Evolutionary conservation across 108 stramenopile genomes (phyloP), one percentile per base, ranked within the genome.

Genomic region (Nitzschia inconspicua): DNA sequence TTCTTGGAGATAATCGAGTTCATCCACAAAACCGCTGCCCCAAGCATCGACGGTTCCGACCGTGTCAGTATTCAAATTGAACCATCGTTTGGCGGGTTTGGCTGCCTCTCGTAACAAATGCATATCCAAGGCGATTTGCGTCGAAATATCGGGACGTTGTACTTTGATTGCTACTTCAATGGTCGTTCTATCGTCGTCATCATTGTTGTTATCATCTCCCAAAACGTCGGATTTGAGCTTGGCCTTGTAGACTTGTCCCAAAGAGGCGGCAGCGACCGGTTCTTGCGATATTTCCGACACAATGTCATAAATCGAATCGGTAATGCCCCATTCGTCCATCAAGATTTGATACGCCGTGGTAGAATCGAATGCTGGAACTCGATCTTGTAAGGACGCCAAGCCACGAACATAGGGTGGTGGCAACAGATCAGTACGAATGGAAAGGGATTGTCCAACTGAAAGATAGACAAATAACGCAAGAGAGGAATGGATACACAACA

Each of bases 91-190:
- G 29, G 79, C 56, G 18, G 84, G 51, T 0, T 85, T 79, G 7
- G 90, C 89, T 37, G 59, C 49, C 32, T 92, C 76, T 2, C 96
- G 82, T 31, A 96, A 73, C 35, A 96, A 55, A 62, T 97, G 90
- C 91, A 98, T 95, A 72, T 98, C 97, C n/a, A 95, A 66, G 19
- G 95, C 95, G 62, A 97, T 95, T 54, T 94, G 91, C 39, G 86
- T 71, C 63, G 89, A 84, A 44, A 96, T 92, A 37, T 94, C 72
- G 2, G 97, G 96, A 34, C 97, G 85, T 75, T 96, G 96, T 2
- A 98, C 95, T 63, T 98, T 98, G 29, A 98, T 88, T 19, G 97
- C 97, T 29, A 98, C 96, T 19, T 80, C 78, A 23, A 32, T 19
- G 26, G 73, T 75, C 7, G 40, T 44, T n/a, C n/a, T n/a, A n/a